A percentile compares a stretch with the other conserved stretches of the same genome.
phyloP scores from a whole-genome alignment of 176 grass and related monocot species.

The Leersia perrieri region DNA sequence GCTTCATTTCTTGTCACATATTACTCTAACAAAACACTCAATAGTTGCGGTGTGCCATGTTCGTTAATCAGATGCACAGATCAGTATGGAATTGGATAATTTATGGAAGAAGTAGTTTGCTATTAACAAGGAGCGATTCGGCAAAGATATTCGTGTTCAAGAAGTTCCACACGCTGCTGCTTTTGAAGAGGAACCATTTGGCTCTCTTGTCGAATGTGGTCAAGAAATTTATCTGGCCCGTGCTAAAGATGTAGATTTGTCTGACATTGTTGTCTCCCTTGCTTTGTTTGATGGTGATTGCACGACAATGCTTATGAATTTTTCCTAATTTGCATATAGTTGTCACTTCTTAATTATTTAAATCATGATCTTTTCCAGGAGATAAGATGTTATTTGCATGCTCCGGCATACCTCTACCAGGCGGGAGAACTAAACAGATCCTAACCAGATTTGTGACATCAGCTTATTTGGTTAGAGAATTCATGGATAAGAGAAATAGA shows the following conservation, averaged over 20 bases:
- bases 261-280: constrained; percentile 1
- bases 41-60: neutral
- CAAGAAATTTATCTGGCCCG: neutral
- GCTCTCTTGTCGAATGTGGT: neutral
- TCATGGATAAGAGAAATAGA: neutral
- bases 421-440: neutral
- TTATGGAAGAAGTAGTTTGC: neutral
- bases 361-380: neutral
- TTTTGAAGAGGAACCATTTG: constrained; percentile 15
- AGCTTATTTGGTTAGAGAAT: neutral
- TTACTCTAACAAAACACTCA: constrained; percentile 10
- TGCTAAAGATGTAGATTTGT: neutral
- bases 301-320: neutral
- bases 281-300: constrained; percentile 13
- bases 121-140: neutral
- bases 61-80: neutral
- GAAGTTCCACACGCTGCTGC: neutral
- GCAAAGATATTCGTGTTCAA: neutral
- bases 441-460: constrained; percentile 37
- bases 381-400: neutral
- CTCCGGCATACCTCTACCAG: neutral
- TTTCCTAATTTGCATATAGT: neutral
- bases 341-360: neutral
- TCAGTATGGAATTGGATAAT: accelerated
- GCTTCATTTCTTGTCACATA: neutral